These are phyloP conservation scores for Clarireedia hainanense DNA, from an alignment of 2,329 filamentous ascomycete genomes.

Conservation along the genomic window DNA sequence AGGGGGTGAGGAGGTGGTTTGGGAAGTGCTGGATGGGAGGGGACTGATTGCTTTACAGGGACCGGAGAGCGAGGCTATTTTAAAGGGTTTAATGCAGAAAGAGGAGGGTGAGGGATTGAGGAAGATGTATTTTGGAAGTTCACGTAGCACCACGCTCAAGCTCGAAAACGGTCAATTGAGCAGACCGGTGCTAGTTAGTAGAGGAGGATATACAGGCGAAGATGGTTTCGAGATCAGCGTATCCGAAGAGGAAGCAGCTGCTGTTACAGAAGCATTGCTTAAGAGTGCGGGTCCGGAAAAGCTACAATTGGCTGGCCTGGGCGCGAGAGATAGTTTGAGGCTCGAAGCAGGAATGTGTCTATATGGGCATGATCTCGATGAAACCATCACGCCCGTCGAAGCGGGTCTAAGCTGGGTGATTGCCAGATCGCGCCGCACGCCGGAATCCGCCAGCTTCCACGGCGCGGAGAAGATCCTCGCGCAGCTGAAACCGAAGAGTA, in stretches of 20 bases:
- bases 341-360: constrained; percentile 98
- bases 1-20: constrained; percentile 50
- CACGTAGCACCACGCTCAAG: constrained; percentile 56
- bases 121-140: constrained; percentile 75
- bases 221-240: constrained; percentile 97
- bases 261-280: constrained; percentile 53
- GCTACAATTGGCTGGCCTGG: constrained; percentile 77
- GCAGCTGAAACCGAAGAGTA: constrained; percentile 66
- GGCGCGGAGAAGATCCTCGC: constrained; percentile 70
- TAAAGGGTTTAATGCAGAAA: constrained; percentile 54
- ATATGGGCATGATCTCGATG: constrained; percentile 97
- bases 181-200: constrained; percentile 62
- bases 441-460: constrained; percentile 65
- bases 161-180: constrained; percentile 43
- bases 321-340: constrained; percentile 82
- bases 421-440: constrained; percentile 57
- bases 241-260: constrained; percentile 54
- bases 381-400: constrained; percentile 62
- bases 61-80: constrained; percentile 63
- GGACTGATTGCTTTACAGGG: constrained; percentile 88
- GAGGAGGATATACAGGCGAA: constrained; percentile 94
- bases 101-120: constrained; percentile 43
- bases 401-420: constrained; percentile 73
- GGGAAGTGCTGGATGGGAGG: constrained; percentile 62
- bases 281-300: constrained; percentile 47